phyloP scores from a whole-genome alignment of 1,284 basidiomycete species.

The Ganoderma lingzhi region DNA sequence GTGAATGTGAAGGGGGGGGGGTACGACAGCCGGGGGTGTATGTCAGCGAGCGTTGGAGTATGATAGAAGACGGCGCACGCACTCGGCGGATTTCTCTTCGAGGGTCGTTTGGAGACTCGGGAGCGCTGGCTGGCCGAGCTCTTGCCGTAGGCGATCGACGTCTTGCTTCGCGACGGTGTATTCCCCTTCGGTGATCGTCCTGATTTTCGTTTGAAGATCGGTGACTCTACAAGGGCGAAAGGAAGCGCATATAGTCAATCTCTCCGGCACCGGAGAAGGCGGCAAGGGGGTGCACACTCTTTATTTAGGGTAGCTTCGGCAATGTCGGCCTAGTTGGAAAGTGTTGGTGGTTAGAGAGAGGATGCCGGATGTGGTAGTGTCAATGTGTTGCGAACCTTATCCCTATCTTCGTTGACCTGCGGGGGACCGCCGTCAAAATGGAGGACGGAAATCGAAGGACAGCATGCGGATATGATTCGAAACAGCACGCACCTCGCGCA shows the following conservation, averaged over 20 bases:
- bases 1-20: background rate
- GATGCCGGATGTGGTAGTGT: background rate
- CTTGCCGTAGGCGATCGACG: conserved; percentile 74
- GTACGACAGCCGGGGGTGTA: conserved; percentile 5
- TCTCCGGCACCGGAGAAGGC: background rate
- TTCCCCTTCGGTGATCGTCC: conserved; percentile 72
- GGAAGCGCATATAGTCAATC: conserved; percentile 7
- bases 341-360: conserved; percentile 14
- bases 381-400: conserved; percentile 57
- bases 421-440: background rate
- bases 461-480: background rate
- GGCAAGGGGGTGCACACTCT: conserved; percentile 56
- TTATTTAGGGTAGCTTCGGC: conserved; percentile 60
- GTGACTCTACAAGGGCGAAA: conserved; percentile 53
- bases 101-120: conserved; percentile 74
- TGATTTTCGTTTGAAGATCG: conserved; percentile 71
- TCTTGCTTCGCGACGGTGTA: conserved; percentile 76
- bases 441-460: background rate
- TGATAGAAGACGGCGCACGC: conserved; percentile 28
- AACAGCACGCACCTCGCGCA: conserved; percentile 62
- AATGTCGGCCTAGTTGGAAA: conserved; percentile 55
- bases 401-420: conserved; percentile 81
- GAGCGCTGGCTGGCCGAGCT: conserved; percentile 76
- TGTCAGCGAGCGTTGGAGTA: conserved; percentile 4
- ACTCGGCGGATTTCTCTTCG: conserved; percentile 79